Percentiles rank a stretch among this genome's conserved stretches.
Conservation (phyloP, 1,284 basidiomycete genomes). For the Heimioporus punctisporus region DNA sequence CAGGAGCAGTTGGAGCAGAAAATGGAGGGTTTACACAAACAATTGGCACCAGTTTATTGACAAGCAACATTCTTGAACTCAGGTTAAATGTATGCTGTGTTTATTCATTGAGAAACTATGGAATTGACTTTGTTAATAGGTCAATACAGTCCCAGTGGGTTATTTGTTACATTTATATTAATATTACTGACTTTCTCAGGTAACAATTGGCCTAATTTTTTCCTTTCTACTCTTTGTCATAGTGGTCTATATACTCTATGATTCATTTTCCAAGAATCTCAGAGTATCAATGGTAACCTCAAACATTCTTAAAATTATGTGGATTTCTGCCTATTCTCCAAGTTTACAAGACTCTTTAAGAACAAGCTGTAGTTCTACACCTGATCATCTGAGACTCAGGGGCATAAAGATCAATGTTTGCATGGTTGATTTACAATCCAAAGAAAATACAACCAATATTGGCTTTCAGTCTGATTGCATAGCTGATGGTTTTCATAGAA, state of each 20-base stretch:
- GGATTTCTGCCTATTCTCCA: not conserved
- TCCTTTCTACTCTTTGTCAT: constrained; percentile 1
- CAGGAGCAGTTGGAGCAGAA: not conserved
- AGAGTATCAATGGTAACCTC: not conserved
- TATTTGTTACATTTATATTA: not conserved
- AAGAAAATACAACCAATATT: too few species aligned
- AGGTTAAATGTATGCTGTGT: constrained; percentile 14
- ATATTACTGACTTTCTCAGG: not conserved
- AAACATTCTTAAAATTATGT: not conserved
- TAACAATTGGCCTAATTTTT: constrained; percentile 1
- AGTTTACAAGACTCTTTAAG: not conserved
- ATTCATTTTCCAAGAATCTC: not conserved
- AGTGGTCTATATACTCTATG: not conserved
- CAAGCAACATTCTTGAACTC: not conserved
- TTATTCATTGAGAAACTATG: too few species aligned
- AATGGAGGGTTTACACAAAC: constrained; percentile 6
- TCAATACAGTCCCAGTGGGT: not conserved
- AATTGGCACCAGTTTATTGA: not conserved
- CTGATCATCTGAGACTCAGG: not conserved
- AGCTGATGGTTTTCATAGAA: too few species aligned
- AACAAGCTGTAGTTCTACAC: not conserved
- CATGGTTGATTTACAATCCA: not conserved
- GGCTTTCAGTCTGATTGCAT: too few species aligned
- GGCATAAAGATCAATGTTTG: constrained; percentile 4
- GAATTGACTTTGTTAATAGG: not conserved